phyloP scores from a whole-genome alignment of 768 basidiomycete genomes.

The Phlebiopsis flavidoalba region DNA sequence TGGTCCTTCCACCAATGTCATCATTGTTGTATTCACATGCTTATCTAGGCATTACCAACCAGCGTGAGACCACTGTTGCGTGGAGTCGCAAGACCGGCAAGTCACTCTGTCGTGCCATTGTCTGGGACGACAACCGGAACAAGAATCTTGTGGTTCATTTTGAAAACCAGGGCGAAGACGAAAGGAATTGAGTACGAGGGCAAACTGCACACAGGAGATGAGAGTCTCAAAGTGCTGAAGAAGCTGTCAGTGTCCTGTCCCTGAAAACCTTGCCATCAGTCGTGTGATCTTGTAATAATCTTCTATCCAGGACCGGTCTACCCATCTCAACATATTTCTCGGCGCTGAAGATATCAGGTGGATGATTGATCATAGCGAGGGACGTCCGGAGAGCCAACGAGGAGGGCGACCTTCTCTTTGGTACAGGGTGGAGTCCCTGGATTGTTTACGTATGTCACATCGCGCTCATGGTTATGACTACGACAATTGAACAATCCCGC shows the following conservation, averaged over 20 bases:
- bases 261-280: background rate
- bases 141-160: constrained; percentile 80
- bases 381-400: constrained; percentile 77
- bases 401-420: constrained; percentile 78
- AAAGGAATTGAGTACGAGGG: constrained; percentile 73
- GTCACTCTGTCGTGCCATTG: constrained; percentile 84
- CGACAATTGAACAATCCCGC: constrained; percentile 29
- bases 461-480: constrained; percentile 35
- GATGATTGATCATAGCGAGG: constrained; percentile 82
- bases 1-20: constrained; percentile 21
- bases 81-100: constrained; percentile 92
- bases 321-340: constrained; percentile 99
- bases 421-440: constrained; percentile 98
- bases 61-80: constrained; percentile 91
- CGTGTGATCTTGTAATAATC: background rate
- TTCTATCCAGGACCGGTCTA: constrained; percentile 67
- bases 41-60: constrained; percentile 83
- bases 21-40: background rate
- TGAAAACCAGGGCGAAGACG: constrained; percentile 62
- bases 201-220: constrained; percentile 63
- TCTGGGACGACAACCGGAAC: constrained; percentile 96
- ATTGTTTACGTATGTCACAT: constrained; percentile 51
- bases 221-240: constrained; percentile 59
- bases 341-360: constrained; percentile 91
- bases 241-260: constrained; percentile 48